Base-by-base conservation (phyloP, 75 land plant genomes). In the Sequoia sempervirens region DNA sequence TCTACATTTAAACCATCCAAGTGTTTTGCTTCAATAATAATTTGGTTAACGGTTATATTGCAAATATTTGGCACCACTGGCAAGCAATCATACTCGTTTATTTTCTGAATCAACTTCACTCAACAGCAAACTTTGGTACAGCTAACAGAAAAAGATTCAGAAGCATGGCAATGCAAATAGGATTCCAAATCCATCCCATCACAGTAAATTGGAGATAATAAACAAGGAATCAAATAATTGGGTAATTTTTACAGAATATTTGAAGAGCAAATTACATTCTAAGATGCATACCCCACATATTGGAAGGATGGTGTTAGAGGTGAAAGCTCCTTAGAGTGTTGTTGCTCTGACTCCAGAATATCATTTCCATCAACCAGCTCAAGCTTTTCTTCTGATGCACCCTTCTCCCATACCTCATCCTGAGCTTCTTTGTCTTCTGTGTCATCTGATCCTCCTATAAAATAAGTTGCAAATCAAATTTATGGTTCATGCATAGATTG, bases 221-320 rank as follows among this genome's bases (percentile, higher is more conserved):
- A 61, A 70, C 36, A 70, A 69, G 14, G 13, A 70, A 2, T 70
- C 2, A 12, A 70, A 30, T 2, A 30, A 8, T 70, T 37, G 12
- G 13, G 36, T 23, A 70, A n/a, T 4, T 32, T 70, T 70, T 70
- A 11, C 73, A 70, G 0, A 32, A 70, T 30, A 23, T 32, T 23
- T 2, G n/a, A 30, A 70, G 36, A 70, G 11, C 12, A 70, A 70
- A 11, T 70, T 13, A 32, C 4, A 4, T 56, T 64, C 45, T 30
- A 41, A 78, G 54, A 23, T 75, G 47, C 28, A 26, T 86, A 92
- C 94, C 83, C 84, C 74, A 83, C 81, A 82, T 45, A 85, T 66
- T 86, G 86, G 54, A 91, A 80, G 12, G 80, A 87, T 66, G 96
- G 96, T 40, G 96, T 91, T 56, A 83, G 80, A 26, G 90, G 89